Conservation (phyloP, 169 alveolate species). For the Plasmodium fragile region DNA sequence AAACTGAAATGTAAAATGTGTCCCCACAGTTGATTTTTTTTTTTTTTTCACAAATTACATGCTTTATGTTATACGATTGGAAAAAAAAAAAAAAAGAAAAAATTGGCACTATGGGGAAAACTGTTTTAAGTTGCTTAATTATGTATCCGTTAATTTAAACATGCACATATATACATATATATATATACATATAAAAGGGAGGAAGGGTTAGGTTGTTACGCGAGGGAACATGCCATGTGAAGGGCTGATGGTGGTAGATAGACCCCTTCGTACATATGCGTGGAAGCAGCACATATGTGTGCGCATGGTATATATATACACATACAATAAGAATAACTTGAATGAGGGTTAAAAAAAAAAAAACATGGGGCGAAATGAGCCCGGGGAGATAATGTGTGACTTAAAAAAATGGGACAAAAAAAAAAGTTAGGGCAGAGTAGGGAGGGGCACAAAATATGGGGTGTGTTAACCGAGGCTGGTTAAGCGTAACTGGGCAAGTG, state of each 20-base stretch:
- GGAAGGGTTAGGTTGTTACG: not conserved
- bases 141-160: not conserved
- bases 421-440: not conserved
- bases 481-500: not conserved
- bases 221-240: not conserved
- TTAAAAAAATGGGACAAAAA: not conserved
- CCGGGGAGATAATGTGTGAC: not conserved
- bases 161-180: not conserved
- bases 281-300: not conserved
- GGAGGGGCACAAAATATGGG: constrained; percentile 3
- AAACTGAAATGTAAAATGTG: not conserved
- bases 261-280: not conserved
- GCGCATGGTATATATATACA: not conserved
- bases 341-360: not conserved
- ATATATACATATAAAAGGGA: not conserved
- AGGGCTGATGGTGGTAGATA: not conserved
- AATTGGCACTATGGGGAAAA: not conserved
- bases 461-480: not conserved
- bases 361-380: not conserved
- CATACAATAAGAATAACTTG: not conserved
- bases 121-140: not conserved
- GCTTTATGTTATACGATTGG: not conserved
- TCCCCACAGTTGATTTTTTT: not conserved
- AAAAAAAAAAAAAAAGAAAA: not conserved
- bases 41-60: constrained; percentile 19